Base-by-base conservation (phyloP, 805 yeast genomes). In the Saccharomycopsis microspora region DNA sequence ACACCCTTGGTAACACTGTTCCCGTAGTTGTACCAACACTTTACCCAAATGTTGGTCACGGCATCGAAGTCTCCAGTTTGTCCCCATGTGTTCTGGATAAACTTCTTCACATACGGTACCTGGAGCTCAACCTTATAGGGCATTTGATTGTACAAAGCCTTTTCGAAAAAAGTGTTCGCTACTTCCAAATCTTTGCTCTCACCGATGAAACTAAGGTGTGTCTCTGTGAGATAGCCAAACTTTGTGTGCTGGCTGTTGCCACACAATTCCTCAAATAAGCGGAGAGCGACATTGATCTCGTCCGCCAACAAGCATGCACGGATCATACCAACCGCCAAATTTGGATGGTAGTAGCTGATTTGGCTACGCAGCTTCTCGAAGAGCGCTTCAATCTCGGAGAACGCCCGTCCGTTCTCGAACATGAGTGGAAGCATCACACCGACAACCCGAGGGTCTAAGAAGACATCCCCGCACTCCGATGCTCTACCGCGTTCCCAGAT, bases 151-250 rank as follows among this genome's bases (percentile, higher is more conserved):
- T 73, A 69, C 44, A 84, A 68, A 3, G 86, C 90, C 61, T 81
- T 83, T 56, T 78, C 80, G 61, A 82, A 85, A 57, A 85, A 85
- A 39, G 78, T 74, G 58, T 76, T 77, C 4, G 95, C 85, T 42
- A 85, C 80, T 39, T 68, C 69, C 47, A 83, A 70, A 59, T 85
- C 88, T 58, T 75, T 76, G 62, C 87, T 82, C 55, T 76, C 78
- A 41, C 94, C 93, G 59, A 85, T 81, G 57, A 85, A 85, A 3
- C 82, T 71, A 52, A 84, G 69, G 66, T 85, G 95, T 42, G 85
- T 80, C 63, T 82, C 85, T 34, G 82, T 74, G 62, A 83, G 67
- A 33, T 80, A 73, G 45, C 78, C 71, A 57, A 68, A 65, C 62
- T 67, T 68, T 38, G 52, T 47, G 39, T 61, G 65, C 42, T 76